A percentile compares a stretch with the other conserved stretches of the same genome.
These are phyloP conservation scores for Ceratocystis cubensis DNA, from an alignment of 2,329 filamentous ascomycete genomes.

Conservation along the genomic window DNA sequence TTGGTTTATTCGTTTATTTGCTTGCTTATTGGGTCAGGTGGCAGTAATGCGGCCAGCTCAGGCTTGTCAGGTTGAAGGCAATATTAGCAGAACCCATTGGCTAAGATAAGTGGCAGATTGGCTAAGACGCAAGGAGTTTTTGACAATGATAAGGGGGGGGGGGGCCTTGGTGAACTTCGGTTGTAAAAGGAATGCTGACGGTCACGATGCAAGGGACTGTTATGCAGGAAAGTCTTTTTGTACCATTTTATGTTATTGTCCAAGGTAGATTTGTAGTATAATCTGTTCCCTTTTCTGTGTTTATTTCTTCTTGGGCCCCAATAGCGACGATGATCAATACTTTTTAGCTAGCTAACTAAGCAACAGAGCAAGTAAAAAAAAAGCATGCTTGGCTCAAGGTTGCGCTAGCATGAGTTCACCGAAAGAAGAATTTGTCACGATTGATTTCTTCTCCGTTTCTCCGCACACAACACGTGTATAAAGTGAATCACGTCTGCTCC, in stretches of 20 bases:
- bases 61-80: not conserved
- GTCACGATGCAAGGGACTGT: not conserved
- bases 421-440: no score
- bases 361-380: no score
- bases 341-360: no score
- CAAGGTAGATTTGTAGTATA: no score
- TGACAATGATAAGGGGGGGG: not conserved
- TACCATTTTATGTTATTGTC: not conserved
- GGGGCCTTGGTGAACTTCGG: not conserved
- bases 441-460: not conserved
- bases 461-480: not conserved
- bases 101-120: not conserved
- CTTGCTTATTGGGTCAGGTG: not conserved
- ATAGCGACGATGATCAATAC: no score
- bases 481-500: not conserved
- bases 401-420: no score
- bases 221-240: conserved; percentile 3
- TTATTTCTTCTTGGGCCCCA: no score
- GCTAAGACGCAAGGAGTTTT: conserved; percentile 7
- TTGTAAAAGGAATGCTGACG: not conserved
- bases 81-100: not conserved
- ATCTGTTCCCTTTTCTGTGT: no score
- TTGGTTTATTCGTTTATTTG: not conserved
- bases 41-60: not conserved
- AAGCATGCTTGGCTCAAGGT: no score